Base-by-base conservation (phyloP, 2,329 filamentous ascomycete species). In the Nigrospora sphaerica region DNA sequence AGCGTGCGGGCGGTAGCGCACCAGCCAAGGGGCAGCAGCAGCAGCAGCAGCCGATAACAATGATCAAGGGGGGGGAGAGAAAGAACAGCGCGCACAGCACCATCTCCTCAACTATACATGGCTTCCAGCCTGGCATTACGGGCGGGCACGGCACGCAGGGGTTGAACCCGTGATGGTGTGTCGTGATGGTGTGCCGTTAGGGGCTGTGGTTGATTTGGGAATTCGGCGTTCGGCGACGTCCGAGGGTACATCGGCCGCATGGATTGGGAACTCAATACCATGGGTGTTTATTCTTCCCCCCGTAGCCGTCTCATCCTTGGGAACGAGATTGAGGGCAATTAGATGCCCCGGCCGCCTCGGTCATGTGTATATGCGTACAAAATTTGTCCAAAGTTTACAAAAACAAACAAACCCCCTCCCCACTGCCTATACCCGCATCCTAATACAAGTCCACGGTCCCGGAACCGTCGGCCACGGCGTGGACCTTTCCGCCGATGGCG, bases 401-500 rank as follows among this genome's bases (percentile, higher is more conserved):
- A 28, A n/a, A n/a, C n/a, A n/a, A n/a, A n/a, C n/a, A n/a, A n/a
- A 7, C 10, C 6, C 23, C 19, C 4, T 7, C 19, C 23, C 23
- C 23, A 28, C 23, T 6, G 7, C 7, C 23, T 28, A 28, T 28
- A 28, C 4, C 23, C 23, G 7, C 23, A 28, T 3, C 37, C 14
- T 35, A 18, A 44, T 35, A 44, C 18, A 44, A 10, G 31, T 37
- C 33, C 34, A 44, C 33, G 32, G 10, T 44, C 35, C 43, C 43
- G 3, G n/a, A 10, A 5, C 43, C 50, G 28, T 18, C 39, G 36
- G 69, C 72, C 13, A 83, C 73, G 12, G 72, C 79, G 57, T 71
- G 72, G 39, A 85, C 70, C 41, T 74, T 63, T 6, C 72, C 72
- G 5, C 74, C 76, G 57, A 84, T 77, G 54, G 81, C 72, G 50